phyloP scores from a whole-genome alignment of 2,329 filamentous ascomycete genomes.

The Colletotrichum sp. region DNA sequence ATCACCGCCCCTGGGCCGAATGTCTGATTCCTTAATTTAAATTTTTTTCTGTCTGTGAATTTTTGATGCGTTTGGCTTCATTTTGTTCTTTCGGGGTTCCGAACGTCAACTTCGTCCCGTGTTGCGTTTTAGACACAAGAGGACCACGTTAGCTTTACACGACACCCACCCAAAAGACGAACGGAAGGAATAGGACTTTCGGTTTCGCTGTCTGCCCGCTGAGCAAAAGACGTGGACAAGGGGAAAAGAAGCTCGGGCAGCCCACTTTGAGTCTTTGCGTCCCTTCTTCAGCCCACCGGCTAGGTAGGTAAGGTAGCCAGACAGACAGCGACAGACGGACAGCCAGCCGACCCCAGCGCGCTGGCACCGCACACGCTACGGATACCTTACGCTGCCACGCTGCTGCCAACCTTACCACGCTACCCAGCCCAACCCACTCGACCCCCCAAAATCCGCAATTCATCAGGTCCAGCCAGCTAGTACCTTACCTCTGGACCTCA shows the following conservation, averaged over 20 bases:
- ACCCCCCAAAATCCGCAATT: neutral
- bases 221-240: neutral
- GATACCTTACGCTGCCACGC: neutral
- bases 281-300: neutral
- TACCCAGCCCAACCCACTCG: neutral
- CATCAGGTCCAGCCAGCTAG: neutral
- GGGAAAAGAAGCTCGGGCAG: neutral
- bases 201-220: neutral
- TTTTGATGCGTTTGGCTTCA: neutral
- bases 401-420: neutral
- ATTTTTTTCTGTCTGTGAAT: neutral
- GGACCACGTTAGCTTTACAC: neutral
- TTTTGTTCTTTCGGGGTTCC: neutral
- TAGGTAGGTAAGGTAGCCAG: neutral
- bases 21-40: neutral
- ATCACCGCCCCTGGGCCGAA: neutral
- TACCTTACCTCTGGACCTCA: neutral
- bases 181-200: neutral
- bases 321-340: neutral
- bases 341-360: neutral
- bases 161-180: neutral
- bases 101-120: neutral
- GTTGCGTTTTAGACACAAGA: neutral
- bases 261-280: neutral
- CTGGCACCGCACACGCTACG: neutral